Evolutionary conservation across 2,329 filamentous ascomycete genomes (phyloP), one percentile per base, ranked within the genome.

Genomic region (Sporothrix luriei): DNA sequence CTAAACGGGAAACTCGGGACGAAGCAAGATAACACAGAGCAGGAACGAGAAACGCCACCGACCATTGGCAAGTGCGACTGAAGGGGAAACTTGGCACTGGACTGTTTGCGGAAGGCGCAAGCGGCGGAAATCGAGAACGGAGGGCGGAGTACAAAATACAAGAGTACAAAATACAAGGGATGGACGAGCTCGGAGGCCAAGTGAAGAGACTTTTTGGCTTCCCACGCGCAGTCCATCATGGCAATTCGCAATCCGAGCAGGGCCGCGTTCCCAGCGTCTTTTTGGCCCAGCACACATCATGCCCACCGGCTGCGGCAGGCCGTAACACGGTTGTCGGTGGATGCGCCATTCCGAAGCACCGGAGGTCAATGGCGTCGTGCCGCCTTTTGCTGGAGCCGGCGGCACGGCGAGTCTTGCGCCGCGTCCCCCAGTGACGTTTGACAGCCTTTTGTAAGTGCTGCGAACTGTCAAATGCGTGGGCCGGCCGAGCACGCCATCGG

Each of bases 401-500:
- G 40, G 52, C 46, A 51, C 62, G 62, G 43, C 46, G 46, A 65
- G 48, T 62, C 59, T 21, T 29, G 40, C 48, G 21, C 24, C 24
- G 51, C 21, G 11, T 43, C n/a, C 55, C 13, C 4, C 2, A 43
- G 33, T 61, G 55, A 61, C 55, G 55, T 64, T 49, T 9, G 38
- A 14, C 57, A 48, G 11, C 19, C 57, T 9, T 9, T 38, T 14
- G 9, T 19, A 6, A 21, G 55, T 21, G 55, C 21, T 40, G 55
- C 55, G 55, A 43, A 43, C 40, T 43, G 40, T 43, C 3, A 65
- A 51, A 43, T 13, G 46, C 62, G 62, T 65, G 46, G 62, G 62
- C n/a, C 61, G 61, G 48, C 16, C 48, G 70, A 75, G 73, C 74
- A 75, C 74, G 74, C 71, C 72, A 75, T 75, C 70, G 68, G 68